These are phyloP conservation scores for Tritrichomonas musculus DNA, from an alignment of 208 protist species.

Conservation along the genomic window DNA sequence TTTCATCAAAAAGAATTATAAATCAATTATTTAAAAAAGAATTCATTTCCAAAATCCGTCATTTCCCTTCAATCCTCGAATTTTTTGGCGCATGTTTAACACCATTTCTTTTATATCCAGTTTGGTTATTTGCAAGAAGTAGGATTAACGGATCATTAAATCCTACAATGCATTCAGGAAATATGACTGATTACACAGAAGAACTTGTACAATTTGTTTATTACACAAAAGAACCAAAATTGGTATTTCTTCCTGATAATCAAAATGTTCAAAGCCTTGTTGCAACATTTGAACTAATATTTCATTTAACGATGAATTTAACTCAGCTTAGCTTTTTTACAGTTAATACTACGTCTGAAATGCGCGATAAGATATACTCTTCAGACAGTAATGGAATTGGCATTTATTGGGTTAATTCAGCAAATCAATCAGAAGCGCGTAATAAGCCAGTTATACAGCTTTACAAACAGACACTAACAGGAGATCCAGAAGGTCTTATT, in stretches of 20 bases:
- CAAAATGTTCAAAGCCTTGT: not conserved
- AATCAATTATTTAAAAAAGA: not conserved
- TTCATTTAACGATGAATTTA: not conserved
- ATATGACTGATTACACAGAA: not conserved
- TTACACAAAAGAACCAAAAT: not conserved
- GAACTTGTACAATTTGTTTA: not conserved
- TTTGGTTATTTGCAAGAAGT: not conserved
- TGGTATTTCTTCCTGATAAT: not conserved
- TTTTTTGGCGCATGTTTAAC: not conserved
- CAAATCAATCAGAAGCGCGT: too few species aligned
- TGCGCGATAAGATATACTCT: not conserved
- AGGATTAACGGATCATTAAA: not conserved
- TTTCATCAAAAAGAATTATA: not conserved
- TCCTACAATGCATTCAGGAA: not conserved
- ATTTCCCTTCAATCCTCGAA: not conserved
- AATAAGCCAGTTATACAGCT: not conserved
- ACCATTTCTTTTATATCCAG: not conserved
- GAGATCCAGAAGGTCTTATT: not conserved
- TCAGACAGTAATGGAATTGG: constrained; percentile 2
- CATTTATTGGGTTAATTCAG: not conserved
- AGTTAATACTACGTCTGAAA: not conserved
- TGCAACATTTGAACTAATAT: not conserved
- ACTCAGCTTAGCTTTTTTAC: not conserved
- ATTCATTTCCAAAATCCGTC: not conserved
- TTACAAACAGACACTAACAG: not conserved